Evolutionary conservation across 2,329 filamentous ascomycete species (phyloP), one percentile per base, ranked within the genome.

Genomic region (Colletotrichum sansevieriae): DNA sequence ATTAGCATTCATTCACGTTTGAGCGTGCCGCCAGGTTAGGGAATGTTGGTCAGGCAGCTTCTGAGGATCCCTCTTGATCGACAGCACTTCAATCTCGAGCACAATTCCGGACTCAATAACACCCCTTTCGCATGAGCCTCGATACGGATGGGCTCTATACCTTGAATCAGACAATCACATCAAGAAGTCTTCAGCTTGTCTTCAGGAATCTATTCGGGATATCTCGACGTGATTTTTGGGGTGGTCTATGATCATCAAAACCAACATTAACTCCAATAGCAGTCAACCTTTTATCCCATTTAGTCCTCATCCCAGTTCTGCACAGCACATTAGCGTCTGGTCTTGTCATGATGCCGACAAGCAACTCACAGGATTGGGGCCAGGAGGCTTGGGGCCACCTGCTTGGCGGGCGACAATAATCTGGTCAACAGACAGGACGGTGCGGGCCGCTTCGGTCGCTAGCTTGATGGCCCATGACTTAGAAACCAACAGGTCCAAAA

Each of bases 351-450:
- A 46, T 2, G 20, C 22, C 2, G 25, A 25, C 58, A 44, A 9
- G 35, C 9, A 43, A 80, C 84, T 76, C 77, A 87, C 84, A 52
- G 95, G 92, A 83, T 98, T 98, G 74, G 94, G 96, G 54, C 92
- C 95, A 35, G 96, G 96, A 65, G 95, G 95, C 87, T 99, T 99
- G 22, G 97, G 96, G 43, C 96, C 96, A 77, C 96, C 96, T 55
- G 97, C 96, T 84, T 98, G 96, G 83, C 95, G 90, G 71, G 97
- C 95, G 66, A 99, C 96, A 78, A 99, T 99, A 78, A 99, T 99
- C 84, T 99, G 97, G 82, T 99, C 96, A 44, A 99, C 96, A 55
- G 94, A 97, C 72, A 99, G 85, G 35, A 99, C 92, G 55, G 96
- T 99, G 76, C 96, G 89, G 61, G 94, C 95, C 46, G 96, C 92